Evolutionary conservation across 2,329 filamentous ascomycete genomes (phyloP).

Genomic region (Herpotrichia juniperi): DNA sequence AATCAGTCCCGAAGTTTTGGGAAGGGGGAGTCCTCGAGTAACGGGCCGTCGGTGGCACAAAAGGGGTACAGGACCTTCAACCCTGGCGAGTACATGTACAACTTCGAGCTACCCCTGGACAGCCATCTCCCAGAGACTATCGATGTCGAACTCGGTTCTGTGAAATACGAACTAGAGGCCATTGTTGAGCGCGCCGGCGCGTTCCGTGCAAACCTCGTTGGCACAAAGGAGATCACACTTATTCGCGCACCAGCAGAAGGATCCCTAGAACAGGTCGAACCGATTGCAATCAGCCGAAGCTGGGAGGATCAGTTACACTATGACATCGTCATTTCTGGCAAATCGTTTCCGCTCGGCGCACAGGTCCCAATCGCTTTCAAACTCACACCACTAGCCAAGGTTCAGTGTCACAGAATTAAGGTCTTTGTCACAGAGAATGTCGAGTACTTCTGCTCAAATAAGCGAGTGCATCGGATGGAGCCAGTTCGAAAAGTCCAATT

Average conservation of each 20-base stretch:
- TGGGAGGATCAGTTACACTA: conserved; percentile 97
- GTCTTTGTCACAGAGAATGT: conserved; percentile 89
- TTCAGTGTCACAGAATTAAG: conserved; percentile 90
- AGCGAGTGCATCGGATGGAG: conserved; percentile 83
- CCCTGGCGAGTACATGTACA: conserved; percentile 74
- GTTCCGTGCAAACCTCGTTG: conserved; percentile 86
- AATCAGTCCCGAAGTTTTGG: conserved; percentile 84
- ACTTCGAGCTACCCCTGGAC: conserved; percentile 84
- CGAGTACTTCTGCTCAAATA: conserved; percentile 88
- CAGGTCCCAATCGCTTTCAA: conserved; percentile 94
- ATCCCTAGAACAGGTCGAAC: conserved; percentile 88
- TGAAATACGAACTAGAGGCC: conserved; percentile 87
- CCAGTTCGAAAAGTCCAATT: conserved; percentile 82
- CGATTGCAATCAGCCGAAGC: conserved; percentile 88
- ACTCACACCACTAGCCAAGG: conserved; percentile 88
- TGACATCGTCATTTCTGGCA: conserved; percentile 94
- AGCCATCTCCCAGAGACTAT: conserved; percentile 82
- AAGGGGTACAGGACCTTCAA: conserved; percentile 88
- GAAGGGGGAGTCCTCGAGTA: conserved; percentile 71
- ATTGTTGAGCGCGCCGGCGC: conserved; percentile 85
- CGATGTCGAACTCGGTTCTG: conserved; percentile 82
- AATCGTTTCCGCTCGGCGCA: conserved; percentile 87
- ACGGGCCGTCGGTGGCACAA: conserved; percentile 64
- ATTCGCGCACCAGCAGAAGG: conserved; percentile 86
- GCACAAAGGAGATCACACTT: conserved; percentile 79